These are phyloP conservation scores for Spergularia marina DNA, from an alignment of 148 eudicot species.

Conservation along the genomic window DNA sequence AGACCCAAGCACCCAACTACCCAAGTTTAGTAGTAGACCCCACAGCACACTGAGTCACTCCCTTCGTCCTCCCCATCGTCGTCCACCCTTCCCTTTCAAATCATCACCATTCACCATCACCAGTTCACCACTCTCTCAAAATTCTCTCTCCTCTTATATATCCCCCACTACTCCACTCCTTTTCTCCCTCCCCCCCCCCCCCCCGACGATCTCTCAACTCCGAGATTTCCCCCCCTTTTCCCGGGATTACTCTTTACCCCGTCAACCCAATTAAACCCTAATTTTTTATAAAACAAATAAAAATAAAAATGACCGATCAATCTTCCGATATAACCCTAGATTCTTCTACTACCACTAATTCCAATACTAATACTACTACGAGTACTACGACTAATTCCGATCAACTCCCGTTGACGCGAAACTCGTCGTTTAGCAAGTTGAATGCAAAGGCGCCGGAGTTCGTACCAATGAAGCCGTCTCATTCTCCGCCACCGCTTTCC, in stretches of 20 bases:
- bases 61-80: neutral
- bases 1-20: no score
- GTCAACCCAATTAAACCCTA: constrained; percentile 4
- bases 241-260: neutral
- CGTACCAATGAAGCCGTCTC: constrained; percentile 31
- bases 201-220: neutral
- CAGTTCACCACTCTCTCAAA: neutral
- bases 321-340: constrained; percentile 38
- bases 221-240: constrained; percentile 9
- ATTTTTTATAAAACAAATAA: constrained; percentile 16
- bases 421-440: constrained; percentile 44
- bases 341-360: constrained; percentile 15
- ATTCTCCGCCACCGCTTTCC: constrained; percentile 18
- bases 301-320: constrained; percentile 33
- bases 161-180: constrained; percentile 22
- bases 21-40: neutral
- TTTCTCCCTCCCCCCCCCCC: constrained; percentile 17
- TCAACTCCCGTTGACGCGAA: constrained; percentile 34
- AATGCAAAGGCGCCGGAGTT: constrained; percentile 83
- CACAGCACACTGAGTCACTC: no score
- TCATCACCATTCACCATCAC: neutral
- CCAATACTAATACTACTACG: neutral
- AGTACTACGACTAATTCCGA: constrained; percentile 11
- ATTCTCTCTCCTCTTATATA: neutral
- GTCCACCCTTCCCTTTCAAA: neutral